Percentiles rank a stretch among this genome's conserved stretches.
phyloP scores from a whole-genome alignment of 495 filamentous ascomycete species.

The Penicilliopsis zonata region DNA sequence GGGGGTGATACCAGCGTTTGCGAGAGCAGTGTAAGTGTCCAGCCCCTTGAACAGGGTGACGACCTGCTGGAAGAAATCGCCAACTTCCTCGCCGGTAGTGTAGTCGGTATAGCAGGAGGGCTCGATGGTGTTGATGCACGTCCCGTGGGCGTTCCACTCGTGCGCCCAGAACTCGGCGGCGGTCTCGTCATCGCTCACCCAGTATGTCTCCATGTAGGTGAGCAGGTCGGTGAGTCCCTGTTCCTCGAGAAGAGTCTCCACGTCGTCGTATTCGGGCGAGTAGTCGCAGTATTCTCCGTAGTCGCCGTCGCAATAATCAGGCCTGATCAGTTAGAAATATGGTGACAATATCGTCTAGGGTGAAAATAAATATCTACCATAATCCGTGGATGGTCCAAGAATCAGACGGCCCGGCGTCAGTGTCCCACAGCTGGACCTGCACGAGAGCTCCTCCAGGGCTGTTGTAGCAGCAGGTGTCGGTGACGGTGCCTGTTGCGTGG shows the following conservation, averaged over 20 bases:
- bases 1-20: slow-evolving; percentile 52
- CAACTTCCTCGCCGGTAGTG: slow-evolving; percentile 42
- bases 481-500: slow-evolving; percentile 17
- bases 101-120: slow-evolving; percentile 64
- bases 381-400: slow-evolving; percentile 77
- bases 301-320: slow-evolving; percentile 68
- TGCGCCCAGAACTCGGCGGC: slow-evolving; percentile 65
- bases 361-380: slow-evolving; percentile 32
- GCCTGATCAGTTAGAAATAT: slow-evolving; percentile 26
- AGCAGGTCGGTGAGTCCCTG: slow-evolving; percentile 47
- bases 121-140: slow-evolving; percentile 48
- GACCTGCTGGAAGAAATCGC: slow-evolving; percentile 45
- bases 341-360: not conserved
- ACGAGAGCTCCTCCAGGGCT: slow-evolving; percentile 60
- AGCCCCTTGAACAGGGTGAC: slow-evolving; percentile 48
- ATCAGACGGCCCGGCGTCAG: slow-evolving; percentile 50
- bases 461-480: slow-evolving; percentile 66
- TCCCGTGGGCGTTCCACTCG: slow-evolving; percentile 72
- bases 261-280: slow-evolving; percentile 51
- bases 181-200: slow-evolving; percentile 47
- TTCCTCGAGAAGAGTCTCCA: slow-evolving; percentile 47
- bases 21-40: slow-evolving; percentile 49
- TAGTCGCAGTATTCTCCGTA: slow-evolving; percentile 58
- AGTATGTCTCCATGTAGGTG: slow-evolving; percentile 60
- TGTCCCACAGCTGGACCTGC: slow-evolving; percentile 77